Base-by-base conservation (phyloP, 1,284 basidiomycete species). In the Violaceomyces palustris region DNA sequence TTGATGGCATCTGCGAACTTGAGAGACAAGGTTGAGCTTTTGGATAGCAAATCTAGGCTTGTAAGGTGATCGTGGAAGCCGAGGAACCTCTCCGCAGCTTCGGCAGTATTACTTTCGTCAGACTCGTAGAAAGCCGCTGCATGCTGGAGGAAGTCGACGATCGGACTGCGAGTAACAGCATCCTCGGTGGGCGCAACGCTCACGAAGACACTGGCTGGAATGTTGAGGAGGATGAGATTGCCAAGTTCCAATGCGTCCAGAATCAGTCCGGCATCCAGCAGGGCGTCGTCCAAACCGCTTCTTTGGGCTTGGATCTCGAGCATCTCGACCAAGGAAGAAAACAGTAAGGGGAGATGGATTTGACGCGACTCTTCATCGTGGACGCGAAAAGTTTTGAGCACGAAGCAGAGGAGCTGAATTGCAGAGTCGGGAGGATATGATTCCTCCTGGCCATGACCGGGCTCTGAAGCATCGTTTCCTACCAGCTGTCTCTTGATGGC, bases 281-380 rank as follows among this genome's bases (percentile, higher is more conserved):
- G 8, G 17, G 11, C 12, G 19, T 17, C 6, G 30, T n/a, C 26
- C 26, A 9, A 9, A n/a, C 26, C 26, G 9, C 11, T 4, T 6
- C 4, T 14, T 14, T 40, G 19, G 1, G 59, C 32, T 17, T 42
- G 49, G 19, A 37, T 22, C 9, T 53, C 40, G 12, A 60, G 21
- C 12, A 64, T 44, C 31, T 61, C 47, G 24, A 38, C 34, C 19
- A 53, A 24, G 10, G 52, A 45, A 12, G 51, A 44, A 32, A 64
- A 59, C 11, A 64, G 54, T 9, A 58, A 46, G 0, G 90, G 90
- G 1, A 92, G 77, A 71, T 94, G 88, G 25, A 91, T 78, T 12
- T 78, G 80, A 64, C 81, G 81, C 12, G 85, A 82, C 69, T 91
- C 88, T 47, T 90, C 87, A 56, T 92, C 88, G 64, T 87, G 86